Evolutionary conservation across 805 yeast genomes (phyloP), one percentile per base, ranked within the genome.

Genomic region (Saturnispora hagleri): DNA sequence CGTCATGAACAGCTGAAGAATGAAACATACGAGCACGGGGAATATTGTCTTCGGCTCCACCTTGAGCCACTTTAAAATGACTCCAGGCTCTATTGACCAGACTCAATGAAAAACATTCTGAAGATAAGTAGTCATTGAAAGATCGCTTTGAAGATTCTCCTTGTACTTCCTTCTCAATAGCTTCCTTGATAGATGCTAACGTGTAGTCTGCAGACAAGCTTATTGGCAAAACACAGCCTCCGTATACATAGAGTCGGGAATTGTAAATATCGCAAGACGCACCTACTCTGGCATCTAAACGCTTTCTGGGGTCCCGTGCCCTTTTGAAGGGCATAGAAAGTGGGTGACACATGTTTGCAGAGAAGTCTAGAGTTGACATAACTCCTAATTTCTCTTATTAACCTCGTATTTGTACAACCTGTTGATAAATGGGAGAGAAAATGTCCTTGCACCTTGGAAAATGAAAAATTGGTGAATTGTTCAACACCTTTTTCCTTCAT

Each of bases 281-380:
- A 15, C 93, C 93, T 1, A 89, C 81, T 52, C 91, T 71, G 45
- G 76, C 76, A 50, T 79, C 80, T 54, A 84, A 67, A 52, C 79
- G 73, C 43, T 73, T 62, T 28, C 85, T 69, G 52, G 77, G 78
- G 57, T 80, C 86, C 4, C 58, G 57, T 34, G 71, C 73, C 48
- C 73, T 79, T 12, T 67, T 58, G 5, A 74, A 72, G 5, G 90
- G 90, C 56, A 81, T 69, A 43, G 70, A 71, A 49, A 84, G 62
- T 2, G 74, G 60, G 63, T 81, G 80, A 60, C 88, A 82, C 31
- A 74, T 68, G 60, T 83, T 79, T 27, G 83, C 75, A 1, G 87
- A 75, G 4, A 89, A 85, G 52, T 81, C 79, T 40, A 81, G 64
- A 4, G 86, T 76, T 1, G 82, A 73, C 88, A 84, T 83, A 41